Conservation (phyloP, 805 yeast species). For the Ogataea paradorogensis region DNA sequence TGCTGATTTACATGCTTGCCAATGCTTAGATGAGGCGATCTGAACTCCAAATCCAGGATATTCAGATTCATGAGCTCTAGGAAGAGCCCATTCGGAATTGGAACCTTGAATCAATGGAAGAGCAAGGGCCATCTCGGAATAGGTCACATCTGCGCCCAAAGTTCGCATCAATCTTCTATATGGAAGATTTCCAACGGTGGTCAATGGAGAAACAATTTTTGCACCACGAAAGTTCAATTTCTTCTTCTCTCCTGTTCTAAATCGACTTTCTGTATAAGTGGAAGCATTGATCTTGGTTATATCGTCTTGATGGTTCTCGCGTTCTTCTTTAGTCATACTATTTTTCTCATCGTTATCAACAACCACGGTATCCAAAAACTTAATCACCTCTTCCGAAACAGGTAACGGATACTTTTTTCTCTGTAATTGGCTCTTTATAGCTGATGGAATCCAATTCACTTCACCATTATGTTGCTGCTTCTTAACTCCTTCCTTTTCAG, state of each 20-base stretch:
- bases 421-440: slow-evolving; percentile 47
- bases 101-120: slow-evolving; percentile 86
- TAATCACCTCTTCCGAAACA: slow-evolving; percentile 54
- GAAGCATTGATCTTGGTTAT: slow-evolving; percentile 37
- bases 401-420: slow-evolving; percentile 61
- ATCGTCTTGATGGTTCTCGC: slow-evolving; percentile 25
- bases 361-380: slow-evolving; percentile 62
- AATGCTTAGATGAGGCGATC: slow-evolving; percentile 84
- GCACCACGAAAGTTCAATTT: slow-evolving; percentile 63
- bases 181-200: slow-evolving; percentile 97
- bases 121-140: slow-evolving; percentile 91
- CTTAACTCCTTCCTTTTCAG: slow-evolving; percentile 41
- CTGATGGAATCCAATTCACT: slow-evolving; percentile 56
- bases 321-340: slow-evolving; percentile 33
- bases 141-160: slow-evolving; percentile 89
- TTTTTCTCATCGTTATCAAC: slow-evolving; percentile 37
- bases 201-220: slow-evolving; percentile 89
- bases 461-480: slow-evolving; percentile 41
- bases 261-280: slow-evolving; percentile 72
- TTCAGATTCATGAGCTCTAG: slow-evolving; percentile 82
- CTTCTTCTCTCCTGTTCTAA: slow-evolving; percentile 80
- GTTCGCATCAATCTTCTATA: slow-evolving; percentile 89
- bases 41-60: slow-evolving; percentile 91
- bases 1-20: slow-evolving; percentile 94
- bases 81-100: slow-evolving; percentile 96